phyloP scores from a whole-genome alignment of 2,329 filamentous ascomycete species.

The Epichloe elymi region DNA sequence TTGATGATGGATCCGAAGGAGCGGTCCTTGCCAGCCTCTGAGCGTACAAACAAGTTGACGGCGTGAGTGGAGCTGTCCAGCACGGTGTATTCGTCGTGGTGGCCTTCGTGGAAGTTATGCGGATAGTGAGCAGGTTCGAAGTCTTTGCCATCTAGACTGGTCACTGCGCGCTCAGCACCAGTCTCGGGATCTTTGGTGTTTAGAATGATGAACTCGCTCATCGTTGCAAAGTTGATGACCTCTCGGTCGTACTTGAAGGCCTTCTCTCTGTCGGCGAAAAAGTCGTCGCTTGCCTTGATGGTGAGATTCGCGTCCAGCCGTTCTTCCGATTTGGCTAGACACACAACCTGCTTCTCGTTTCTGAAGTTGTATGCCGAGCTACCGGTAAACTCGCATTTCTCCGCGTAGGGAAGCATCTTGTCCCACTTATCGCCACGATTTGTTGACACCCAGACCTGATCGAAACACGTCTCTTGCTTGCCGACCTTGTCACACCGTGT shows the following conservation, averaged over 20 bases:
- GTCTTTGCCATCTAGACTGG: constrained; percentile 69
- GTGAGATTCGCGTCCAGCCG: constrained; percentile 47
- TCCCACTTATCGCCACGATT: constrained; percentile 76
- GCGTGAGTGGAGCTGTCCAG: constrained; percentile 91
- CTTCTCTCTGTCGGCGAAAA: constrained; percentile 50
- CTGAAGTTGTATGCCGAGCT: constrained; percentile 43
- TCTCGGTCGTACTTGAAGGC: constrained; percentile 32
- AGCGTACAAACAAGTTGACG: constrained; percentile 85
- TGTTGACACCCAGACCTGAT: constrained; percentile 60
- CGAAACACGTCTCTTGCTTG: constrained; percentile 47
- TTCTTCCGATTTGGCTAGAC: constrained; percentile 42
- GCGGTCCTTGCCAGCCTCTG: constrained; percentile 48
- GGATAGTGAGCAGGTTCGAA: constrained; percentile 84
- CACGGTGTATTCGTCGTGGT: constrained; percentile 79
- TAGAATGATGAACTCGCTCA: constrained; percentile 93
- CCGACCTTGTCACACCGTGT: constrained; percentile 48
- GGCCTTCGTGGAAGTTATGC: constrained; percentile 63
- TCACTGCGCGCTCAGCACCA: constrained; percentile 59
- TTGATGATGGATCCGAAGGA: constrained; percentile 85
- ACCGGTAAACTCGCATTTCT: constrained; percentile 78
- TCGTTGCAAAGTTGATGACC: constrained; percentile 78
- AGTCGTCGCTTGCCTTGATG: constrained; percentile 67
- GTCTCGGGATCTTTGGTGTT: constrained; percentile 59
- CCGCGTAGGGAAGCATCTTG: constrained; percentile 57
- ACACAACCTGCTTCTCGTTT: constrained; percentile 43